Evolutionary conservation across 805 yeast genomes (phyloP).

Genomic region (Metschnikowia kofuensis): DNA sequence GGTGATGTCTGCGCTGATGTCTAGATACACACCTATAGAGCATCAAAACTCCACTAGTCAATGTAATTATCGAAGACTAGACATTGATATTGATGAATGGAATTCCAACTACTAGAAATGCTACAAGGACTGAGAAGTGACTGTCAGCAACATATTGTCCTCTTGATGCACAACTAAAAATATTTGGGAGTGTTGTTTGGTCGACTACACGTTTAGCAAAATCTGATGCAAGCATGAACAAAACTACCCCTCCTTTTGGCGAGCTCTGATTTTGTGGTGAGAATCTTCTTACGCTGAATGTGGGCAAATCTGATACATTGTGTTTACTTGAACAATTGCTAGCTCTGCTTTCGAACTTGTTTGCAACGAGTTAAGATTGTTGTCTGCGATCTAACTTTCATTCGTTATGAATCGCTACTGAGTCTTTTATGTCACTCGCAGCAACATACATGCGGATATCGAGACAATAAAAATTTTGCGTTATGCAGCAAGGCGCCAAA

Average conservation of each 20-base stretch:
- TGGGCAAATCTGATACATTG: constrained; percentile 1
- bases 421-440: not conserved
- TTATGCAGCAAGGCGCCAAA: constrained; percentile 17
- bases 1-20: no score
- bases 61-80: no score
- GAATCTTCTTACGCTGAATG: not conserved
- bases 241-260: constrained; percentile 13
- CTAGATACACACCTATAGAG: no score
- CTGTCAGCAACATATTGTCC: no score
- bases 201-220: constrained; percentile 13
- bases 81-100: no score
- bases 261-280: constrained; percentile 1
- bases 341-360: not conserved
- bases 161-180: no score
- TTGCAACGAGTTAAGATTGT: no score
- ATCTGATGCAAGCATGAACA: constrained; percentile 17
- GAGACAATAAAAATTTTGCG: constrained; percentile 18
- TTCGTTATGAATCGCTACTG: no score
- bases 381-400: no score
- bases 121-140: no score
- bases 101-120: no score
- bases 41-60: no score
- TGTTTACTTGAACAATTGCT: not conserved
- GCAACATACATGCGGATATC: constrained; percentile 8
- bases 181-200: constrained; percentile 3